Percentiles rank a stretch among this genome's conserved stretches.
Conservation (phyloP, 176 grass and related monocot genomes). For the Secale cereale region DNA sequence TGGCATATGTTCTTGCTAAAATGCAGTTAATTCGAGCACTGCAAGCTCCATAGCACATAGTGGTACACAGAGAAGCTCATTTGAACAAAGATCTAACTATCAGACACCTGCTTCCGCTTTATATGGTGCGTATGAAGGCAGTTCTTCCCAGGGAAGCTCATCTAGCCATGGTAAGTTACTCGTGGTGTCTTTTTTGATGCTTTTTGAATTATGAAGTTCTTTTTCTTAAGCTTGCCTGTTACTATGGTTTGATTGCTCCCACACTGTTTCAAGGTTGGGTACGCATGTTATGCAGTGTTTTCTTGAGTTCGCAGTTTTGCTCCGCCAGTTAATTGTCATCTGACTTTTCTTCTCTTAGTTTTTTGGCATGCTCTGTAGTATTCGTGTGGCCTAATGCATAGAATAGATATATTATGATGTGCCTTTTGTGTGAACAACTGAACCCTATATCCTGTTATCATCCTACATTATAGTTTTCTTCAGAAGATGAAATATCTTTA, state of each 20-base stretch:
- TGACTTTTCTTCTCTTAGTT: neutral
- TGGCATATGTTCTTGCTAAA: constrained; percentile 10
- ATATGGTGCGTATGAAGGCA: constrained; percentile 67
- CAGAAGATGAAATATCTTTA: neutral
- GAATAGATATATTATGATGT: neutral
- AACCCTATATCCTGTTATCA: neutral
- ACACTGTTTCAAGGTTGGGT: neutral
- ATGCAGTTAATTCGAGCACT: constrained; percentile 41
- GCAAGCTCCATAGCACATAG: constrained; percentile 45
- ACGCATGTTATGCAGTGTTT: constrained; percentile 10
- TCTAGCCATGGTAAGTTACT: constrained; percentile 44
- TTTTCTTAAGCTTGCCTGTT: neutral
- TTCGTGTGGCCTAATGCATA: neutral
- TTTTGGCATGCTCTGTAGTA: neutral
- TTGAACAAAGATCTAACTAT: constrained; percentile 69
- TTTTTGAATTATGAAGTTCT: neutral
- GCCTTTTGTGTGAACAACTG: neutral
- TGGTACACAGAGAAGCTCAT: constrained; percentile 44
- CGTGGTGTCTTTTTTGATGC: neutral
- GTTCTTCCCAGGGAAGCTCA: constrained; percentile 49
- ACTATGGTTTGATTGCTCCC: neutral
- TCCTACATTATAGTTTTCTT: neutral
- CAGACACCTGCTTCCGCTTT: constrained; percentile 76
- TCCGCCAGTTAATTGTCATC: neutral
- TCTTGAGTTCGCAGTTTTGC: neutral